Conservation (phyloP, 2,329 filamentous ascomycete genomes). For the Trichoderma aggressivum region DNA sequence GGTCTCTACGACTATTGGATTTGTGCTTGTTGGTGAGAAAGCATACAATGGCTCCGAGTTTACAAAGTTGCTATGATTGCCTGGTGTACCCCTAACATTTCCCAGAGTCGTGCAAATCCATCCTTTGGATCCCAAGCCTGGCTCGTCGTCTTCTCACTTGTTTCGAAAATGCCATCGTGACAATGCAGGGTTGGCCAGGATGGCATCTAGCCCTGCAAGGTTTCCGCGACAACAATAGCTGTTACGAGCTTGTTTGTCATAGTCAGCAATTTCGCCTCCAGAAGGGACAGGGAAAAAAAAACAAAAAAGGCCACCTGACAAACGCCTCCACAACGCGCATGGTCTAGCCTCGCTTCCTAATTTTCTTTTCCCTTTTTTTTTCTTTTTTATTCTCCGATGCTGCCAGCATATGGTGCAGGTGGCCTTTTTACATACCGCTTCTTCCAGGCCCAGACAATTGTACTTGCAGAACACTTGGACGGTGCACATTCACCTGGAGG, state of each 20-base stretch:
- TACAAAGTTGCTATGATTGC: neutral
- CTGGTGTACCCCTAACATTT: neutral
- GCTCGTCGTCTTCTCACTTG: neutral
- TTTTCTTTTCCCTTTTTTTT: neutral
- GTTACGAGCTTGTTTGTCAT: conserved; percentile 7
- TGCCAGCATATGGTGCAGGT: neutral
- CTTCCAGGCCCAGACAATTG: neutral
- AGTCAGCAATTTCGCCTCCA: conserved; percentile 13
- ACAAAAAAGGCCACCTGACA: conserved; percentile 15
- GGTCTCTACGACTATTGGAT: neutral
- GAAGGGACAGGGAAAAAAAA: neutral
- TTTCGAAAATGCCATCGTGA: conserved; percentile 16
- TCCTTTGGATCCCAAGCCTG: neutral
- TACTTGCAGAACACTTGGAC: conserved; percentile 1
- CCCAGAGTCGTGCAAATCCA: neutral
- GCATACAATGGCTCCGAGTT: neutral
- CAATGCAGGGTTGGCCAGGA: conserved; percentile 11
- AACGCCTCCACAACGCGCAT: conserved; percentile 16
- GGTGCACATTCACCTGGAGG: neutral
- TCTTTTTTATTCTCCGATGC: conserved; percentile 2
- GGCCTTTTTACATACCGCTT: conserved; percentile 13
- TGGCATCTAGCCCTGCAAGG: neutral
- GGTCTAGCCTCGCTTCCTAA: conserved; percentile 3
- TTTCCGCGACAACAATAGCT: neutral
- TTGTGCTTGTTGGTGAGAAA: neutral